Percentiles rank a stretch among this genome's conserved stretches.
Evolutionary conservation across 768 basidiomycete species (phyloP).

Genomic region (Paxillus rubicundulus): DNA sequence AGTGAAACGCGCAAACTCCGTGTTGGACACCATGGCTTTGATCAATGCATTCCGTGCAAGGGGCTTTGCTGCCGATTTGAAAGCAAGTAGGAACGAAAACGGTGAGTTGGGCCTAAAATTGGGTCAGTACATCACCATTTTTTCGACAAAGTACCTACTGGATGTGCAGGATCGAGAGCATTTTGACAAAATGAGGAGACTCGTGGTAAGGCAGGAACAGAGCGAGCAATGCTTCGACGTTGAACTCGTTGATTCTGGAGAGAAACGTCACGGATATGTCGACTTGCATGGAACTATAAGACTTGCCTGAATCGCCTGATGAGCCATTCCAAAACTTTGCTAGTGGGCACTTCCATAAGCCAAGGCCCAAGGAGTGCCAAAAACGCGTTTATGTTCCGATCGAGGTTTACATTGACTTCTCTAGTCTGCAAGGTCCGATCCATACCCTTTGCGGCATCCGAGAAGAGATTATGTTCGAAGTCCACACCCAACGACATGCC

Average conservation of each 20-base stretch:
- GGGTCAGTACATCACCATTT: constrained; percentile 1
- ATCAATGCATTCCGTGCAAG: constrained; percentile 73
- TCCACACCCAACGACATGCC: constrained; percentile 26
- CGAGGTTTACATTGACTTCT: constrained; percentile 63
- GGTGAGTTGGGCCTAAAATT: constrained; percentile 50
- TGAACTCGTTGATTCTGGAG: constrained; percentile 87
- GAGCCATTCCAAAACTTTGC: constrained; percentile 91
- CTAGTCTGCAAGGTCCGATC: constrained; percentile 76
- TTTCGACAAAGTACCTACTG: constrained; percentile 42
- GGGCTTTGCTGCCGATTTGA: constrained; percentile 73
- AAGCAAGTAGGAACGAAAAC: constrained; percentile 70
- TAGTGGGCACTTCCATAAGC: constrained; percentile 76
- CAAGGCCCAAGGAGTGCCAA: constrained; percentile 74
- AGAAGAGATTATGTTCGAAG: constrained; percentile 76
- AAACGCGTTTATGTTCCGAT: constrained; percentile 58
- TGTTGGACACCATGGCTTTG: constrained; percentile 69
- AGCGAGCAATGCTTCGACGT: constrained; percentile 70
- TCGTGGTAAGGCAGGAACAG: constrained; percentile 95
- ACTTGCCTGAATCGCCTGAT: constrained; percentile 86
- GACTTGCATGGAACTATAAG: neutral
- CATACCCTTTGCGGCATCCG: constrained; percentile 65
- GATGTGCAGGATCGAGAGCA: constrained; percentile 82
- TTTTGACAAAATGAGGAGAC: constrained; percentile 90
- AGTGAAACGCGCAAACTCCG: constrained; percentile 72
- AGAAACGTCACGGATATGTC: neutral